A percentile compares a stretch with the other conserved stretches of the same genome.
Conservation (phyloP, 192 early-diverging fungal species). For the Rhizoclosmatium globosum region DNA sequence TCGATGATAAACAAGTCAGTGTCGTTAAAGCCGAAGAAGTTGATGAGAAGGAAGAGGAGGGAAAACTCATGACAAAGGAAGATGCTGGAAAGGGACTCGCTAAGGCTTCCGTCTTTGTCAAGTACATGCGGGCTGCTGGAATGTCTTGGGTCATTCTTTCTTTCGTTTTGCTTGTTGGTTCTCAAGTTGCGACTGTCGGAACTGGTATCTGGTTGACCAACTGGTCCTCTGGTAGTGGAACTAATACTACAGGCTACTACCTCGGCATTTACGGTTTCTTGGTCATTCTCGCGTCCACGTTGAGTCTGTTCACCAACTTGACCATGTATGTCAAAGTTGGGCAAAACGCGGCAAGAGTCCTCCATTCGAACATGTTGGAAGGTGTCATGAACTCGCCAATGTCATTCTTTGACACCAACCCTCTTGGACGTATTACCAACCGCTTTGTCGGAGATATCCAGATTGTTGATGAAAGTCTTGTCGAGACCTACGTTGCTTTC, state of each 20-base stretch:
- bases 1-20: too few relatives aligned
- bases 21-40: slow-evolving; percentile 3
- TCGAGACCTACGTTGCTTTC: slow-evolving; percentile 38
- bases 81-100: slow-evolving; percentile 79
- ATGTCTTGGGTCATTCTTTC: slow-evolving; percentile 58
- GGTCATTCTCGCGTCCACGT: slow-evolving; percentile 39
- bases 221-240: slow-evolving; percentile 22
- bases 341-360: slow-evolving; percentile 23
- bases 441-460: slow-evolving; percentile 80
- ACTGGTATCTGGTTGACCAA: slow-evolving; percentile 31
- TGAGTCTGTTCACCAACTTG: slow-evolving; percentile 24
- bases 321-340: slow-evolving; percentile 31
- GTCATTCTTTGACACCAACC: slow-evolving; percentile 64
- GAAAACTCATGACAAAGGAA: slow-evolving; percentile 71
- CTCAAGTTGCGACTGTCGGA: slow-evolving; percentile 25
- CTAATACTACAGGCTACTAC: slow-evolving; percentile 45
- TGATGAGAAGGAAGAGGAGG: slow-evolving; percentile 4
- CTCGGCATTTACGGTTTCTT: slow-evolving; percentile 66
- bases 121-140: slow-evolving; percentile 77
- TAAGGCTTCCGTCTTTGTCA: slow-evolving; percentile 69
- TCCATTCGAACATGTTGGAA: slow-evolving; percentile 41
- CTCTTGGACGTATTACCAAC: slow-evolving; percentile 74
- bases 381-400: slow-evolving; percentile 57
- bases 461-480: slow-evolving; percentile 65
- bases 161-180: slow-evolving; percentile 43